A percentile compares a stretch with the other conserved stretches of the same genome.
Evolutionary conservation across 768 basidiomycete species (phyloP).

Genomic region (Dioszegia crocea): DNA sequence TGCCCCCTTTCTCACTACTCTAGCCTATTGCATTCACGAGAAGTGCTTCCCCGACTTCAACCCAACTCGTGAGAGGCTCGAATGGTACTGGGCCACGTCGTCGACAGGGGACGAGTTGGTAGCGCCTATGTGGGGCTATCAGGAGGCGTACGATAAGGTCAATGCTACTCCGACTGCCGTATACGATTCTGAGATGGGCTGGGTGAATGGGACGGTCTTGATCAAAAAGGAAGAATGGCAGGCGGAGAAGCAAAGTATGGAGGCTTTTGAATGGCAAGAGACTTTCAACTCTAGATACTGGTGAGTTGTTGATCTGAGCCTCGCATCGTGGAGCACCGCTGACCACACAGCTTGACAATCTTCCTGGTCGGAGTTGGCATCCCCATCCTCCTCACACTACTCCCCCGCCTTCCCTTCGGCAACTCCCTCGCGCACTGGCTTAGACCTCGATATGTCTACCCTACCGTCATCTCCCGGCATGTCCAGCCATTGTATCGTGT

Average conservation of each 20-base stretch:
- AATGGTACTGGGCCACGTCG: slow-evolving; percentile 1
- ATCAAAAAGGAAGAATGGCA: neutral
- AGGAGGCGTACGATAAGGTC: slow-evolving; percentile 6
- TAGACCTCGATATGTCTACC: neutral
- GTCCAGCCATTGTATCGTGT: neutral
- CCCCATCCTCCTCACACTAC: slow-evolving; percentile 5
- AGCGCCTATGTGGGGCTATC: slow-evolving; percentile 8
- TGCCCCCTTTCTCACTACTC: slow-evolving; percentile 7
- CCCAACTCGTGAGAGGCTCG: neutral
- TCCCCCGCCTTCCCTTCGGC: neutral
- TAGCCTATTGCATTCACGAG: slow-evolving; percentile 11
- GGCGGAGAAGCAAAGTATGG: slow-evolving; percentile 12
- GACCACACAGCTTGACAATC: neutral
- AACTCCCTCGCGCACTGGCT: neutral
- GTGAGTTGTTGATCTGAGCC: neutral
- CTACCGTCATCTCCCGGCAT: neutral
- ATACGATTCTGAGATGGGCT: neutral
- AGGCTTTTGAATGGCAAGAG: slow-evolving; percentile 1
- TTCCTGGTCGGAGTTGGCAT: slow-evolving; percentile 4
- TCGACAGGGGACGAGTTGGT: slow-evolving; percentile 4
- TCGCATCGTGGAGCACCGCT: neutral
- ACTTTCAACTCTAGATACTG: slow-evolving; percentile 3
- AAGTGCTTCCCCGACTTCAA: neutral
- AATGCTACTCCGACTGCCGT: neutral
- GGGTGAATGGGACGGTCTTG: neutral